Percentiles rank a stretch among this genome's conserved stretches.
These are phyloP conservation scores for Triticum aestivum DNA, from an alignment of 176 grass and related monocot species.

Conservation along the genomic window DNA sequence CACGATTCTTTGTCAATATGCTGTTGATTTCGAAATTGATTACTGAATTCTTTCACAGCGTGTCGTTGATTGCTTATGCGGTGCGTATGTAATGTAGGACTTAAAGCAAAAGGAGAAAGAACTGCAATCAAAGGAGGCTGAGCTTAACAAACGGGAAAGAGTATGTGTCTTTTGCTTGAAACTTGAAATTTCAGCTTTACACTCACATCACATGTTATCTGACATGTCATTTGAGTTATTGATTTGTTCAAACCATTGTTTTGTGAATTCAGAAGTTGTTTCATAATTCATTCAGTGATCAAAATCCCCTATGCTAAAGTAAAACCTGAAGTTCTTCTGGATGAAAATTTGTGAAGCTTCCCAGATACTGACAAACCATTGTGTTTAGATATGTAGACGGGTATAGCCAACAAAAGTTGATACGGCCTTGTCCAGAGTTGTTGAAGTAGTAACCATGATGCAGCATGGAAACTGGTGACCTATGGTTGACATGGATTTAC, in stretches of 20 bases:
- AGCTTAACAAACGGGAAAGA: conserved; percentile 90
- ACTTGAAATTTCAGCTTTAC: neutral
- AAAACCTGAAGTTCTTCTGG: neutral
- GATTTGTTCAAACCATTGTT: neutral
- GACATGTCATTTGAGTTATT: neutral
- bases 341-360: conserved; percentile 4
- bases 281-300: neutral
- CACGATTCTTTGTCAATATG: conserved; percentile 10
- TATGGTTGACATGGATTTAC: neutral
- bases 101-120: conserved; percentile 79
- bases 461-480: neutral
- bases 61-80: conserved; percentile 1
- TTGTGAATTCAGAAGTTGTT: neutral
- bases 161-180: conserved; percentile 39
- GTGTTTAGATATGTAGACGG: conserved; percentile 5
- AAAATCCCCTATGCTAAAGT: neutral
- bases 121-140: conserved; percentile 79
- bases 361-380: neutral
- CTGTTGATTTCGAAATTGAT: neutral
- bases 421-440: neutral
- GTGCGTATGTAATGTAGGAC: conserved; percentile 44
- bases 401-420: neutral
- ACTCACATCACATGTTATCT: neutral
- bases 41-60: conserved; percentile 20
- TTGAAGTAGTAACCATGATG: conserved; percentile 6